Percentiles rank a stretch among this genome's conserved stretches.
Conservation (phyloP, 2,329 filamentous ascomycete species). For the Monosporascus sp. region DNA sequence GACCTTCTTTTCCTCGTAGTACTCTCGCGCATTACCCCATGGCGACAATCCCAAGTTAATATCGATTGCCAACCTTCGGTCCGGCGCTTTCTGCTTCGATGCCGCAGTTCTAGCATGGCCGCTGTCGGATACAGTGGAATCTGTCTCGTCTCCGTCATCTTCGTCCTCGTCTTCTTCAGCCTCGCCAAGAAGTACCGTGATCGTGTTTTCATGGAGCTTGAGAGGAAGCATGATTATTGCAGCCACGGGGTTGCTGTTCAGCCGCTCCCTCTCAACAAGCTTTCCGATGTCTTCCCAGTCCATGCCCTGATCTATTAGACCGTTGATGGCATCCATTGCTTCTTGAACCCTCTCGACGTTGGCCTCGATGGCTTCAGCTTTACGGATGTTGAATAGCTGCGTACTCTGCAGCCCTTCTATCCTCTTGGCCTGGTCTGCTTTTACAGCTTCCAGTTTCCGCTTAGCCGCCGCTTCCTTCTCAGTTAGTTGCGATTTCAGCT, state of each 20-base stretch:
- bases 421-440: conserved; percentile 75
- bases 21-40: conserved; percentile 85
- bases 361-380: conserved; percentile 84
- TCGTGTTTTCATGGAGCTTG: conserved; percentile 82
- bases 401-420: conserved; percentile 77
- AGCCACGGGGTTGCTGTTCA: conserved; percentile 75
- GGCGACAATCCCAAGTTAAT: conserved; percentile 77
- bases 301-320: conserved; percentile 89
- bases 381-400: conserved; percentile 78
- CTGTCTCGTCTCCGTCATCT: conserved; percentile 59
- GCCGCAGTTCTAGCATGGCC: conserved; percentile 31
- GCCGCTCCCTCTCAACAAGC: conserved; percentile 82
- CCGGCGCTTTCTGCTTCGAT: conserved; percentile 35
- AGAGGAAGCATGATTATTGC: conserved; percentile 80
- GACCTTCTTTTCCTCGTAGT: conserved; percentile 82
- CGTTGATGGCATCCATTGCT: conserved; percentile 86
- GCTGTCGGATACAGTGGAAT: conserved; percentile 54
- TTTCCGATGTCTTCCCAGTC: conserved; percentile 92
- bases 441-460: conserved; percentile 79
- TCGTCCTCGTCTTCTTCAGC: conserved; percentile 59
- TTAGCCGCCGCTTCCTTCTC: conserved; percentile 79
- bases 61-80: conserved; percentile 65
- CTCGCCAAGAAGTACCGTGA: conserved; percentile 75
- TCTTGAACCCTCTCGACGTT: conserved; percentile 90
- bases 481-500: conserved; percentile 73